Evolutionary conservation across 2,329 filamentous ascomycete species (phyloP), one percentile per base, ranked within the genome.

Genomic region (Apiospora arundinis): DNA sequence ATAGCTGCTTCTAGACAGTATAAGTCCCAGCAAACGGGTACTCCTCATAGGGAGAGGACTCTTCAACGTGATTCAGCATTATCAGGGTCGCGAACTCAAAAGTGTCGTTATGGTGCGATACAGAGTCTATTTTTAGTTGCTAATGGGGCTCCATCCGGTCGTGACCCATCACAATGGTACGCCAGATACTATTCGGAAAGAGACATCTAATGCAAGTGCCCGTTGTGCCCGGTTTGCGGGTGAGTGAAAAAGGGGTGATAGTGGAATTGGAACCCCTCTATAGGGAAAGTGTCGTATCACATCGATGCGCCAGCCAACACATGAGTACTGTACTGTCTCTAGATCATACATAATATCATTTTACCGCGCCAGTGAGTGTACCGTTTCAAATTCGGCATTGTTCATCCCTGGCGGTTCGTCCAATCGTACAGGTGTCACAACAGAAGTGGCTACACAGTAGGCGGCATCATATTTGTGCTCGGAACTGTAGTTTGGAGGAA

Each of bases 61-160:
- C 32, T 63, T 63, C 32, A 11, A 40, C 18, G 56, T 63, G 56
- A 63, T 63, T n/a, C 21, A 60, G 52, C 52, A 40, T 63, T 12
- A 37, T 63, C 12, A 21, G 56, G 12, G 56, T 40, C 18, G 40
- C 32, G 25, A 5, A 12, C 49, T 56, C 49, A 28, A 28, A 25
- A 40, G 18, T n/a, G 21, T 14, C 56, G 12, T 63, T 63, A 23
- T 18, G 28, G 18, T 60, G 52, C 32, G 52, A 18, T n/a, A 37
- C 4, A 23, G 37, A 16, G 32, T 37, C 16, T 63, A 40, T 16
- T 40, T 8, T n/a, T 40, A n/a, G 56, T 4, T 63, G 56, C 56
- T 40, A 63, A 63, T 32, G 56, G 56, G 11, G 40, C 32, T 63
- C 9, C 5, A 40, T 40, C 56, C 56, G 56, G 28, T n/a, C 56